phyloP scores from a whole-genome alignment of 2,329 filamentous ascomycete species.

The Sporothrix brunneoviolacea region DNA sequence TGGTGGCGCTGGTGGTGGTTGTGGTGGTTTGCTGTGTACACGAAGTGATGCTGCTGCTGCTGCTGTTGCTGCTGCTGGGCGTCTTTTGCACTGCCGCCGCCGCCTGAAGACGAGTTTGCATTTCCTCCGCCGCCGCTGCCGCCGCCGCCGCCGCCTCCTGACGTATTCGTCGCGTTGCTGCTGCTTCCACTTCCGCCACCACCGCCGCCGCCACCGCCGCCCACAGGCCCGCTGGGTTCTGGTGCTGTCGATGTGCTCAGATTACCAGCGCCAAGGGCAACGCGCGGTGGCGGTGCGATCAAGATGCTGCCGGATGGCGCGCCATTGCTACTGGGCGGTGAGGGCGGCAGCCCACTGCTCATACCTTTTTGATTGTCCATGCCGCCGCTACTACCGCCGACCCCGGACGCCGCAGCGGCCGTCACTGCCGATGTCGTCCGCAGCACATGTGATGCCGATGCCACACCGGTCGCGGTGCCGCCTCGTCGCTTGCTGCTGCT shows the following conservation, averaged over 20 bases:
- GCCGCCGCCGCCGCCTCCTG: neutral
- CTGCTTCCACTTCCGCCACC: neutral
- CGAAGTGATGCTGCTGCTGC: neutral
- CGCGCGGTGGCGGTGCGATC: conserved; percentile 36
- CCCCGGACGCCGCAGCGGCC: neutral
- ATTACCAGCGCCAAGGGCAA: conserved; percentile 22
- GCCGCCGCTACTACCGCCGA: neutral
- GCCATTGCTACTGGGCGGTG: conserved; percentile 18
- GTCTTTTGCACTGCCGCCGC: conserved; percentile 6
- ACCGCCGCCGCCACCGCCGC: conserved; percentile 13
- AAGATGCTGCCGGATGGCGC: conserved; percentile 20
- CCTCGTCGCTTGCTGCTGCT: conserved; percentile 23
- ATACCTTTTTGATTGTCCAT: conserved; percentile 19
- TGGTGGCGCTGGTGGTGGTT: conserved; percentile 17
- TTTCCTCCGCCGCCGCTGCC: conserved; percentile 12
- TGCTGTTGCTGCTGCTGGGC: neutral
- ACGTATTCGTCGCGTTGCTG: neutral
- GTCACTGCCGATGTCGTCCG: conserved; percentile 26
- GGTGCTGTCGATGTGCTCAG: conserved; percentile 3
- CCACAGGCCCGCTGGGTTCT: neutral
- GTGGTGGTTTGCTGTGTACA: neutral
- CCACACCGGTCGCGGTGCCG: conserved; percentile 5
- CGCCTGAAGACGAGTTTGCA: neutral
- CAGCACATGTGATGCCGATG: conserved; percentile 23
- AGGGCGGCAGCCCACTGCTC: conserved; percentile 17